Conservation (phyloP, 2,329 filamentous ascomycete genomes). For the Tetracladium maxilliforme region DNA sequence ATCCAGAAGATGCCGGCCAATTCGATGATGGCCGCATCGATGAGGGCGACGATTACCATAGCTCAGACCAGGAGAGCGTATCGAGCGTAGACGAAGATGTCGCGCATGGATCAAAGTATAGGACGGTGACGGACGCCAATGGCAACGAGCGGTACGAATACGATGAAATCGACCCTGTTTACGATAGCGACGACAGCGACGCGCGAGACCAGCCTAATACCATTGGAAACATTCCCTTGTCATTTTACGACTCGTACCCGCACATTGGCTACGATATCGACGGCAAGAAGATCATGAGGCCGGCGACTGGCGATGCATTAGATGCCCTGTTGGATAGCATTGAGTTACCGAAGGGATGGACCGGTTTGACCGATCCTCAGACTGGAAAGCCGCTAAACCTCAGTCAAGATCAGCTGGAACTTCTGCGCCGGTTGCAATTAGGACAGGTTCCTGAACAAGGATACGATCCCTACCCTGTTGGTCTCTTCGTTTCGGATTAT, state of each 20-base stretch:
- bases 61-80: constrained; percentile 22
- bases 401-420: constrained; percentile 74
- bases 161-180: constrained; percentile 82
- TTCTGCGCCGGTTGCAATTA: constrained; percentile 76
- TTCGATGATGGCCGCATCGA: constrained; percentile 26
- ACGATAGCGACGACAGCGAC: constrained; percentile 92
- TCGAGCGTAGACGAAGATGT: constrained; percentile 25
- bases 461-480: constrained; percentile 80
- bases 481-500: constrained; percentile 10
- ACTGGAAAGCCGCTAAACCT: constrained; percentile 88
- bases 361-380: constrained; percentile 80
- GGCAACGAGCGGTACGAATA: constrained; percentile 86
- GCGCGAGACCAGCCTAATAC: constrained; percentile 70
- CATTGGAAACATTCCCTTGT: constrained; percentile 85
- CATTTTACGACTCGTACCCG: constrained; percentile 94
- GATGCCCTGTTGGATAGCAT: constrained; percentile 93
- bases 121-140: constrained; percentile 66
- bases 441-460: constrained; percentile 78
- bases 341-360: constrained; percentile 94
- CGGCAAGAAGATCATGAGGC: constrained; percentile 93
- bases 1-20: constrained; percentile 35
- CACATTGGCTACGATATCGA: constrained; percentile 99
- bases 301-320: constrained; percentile 82
- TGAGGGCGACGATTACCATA: constrained; percentile 26
- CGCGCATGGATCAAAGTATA: constrained; percentile 29